Conservation (phyloP, 2,329 filamentous ascomycete species). For the Aspergillus bombycis region DNA sequence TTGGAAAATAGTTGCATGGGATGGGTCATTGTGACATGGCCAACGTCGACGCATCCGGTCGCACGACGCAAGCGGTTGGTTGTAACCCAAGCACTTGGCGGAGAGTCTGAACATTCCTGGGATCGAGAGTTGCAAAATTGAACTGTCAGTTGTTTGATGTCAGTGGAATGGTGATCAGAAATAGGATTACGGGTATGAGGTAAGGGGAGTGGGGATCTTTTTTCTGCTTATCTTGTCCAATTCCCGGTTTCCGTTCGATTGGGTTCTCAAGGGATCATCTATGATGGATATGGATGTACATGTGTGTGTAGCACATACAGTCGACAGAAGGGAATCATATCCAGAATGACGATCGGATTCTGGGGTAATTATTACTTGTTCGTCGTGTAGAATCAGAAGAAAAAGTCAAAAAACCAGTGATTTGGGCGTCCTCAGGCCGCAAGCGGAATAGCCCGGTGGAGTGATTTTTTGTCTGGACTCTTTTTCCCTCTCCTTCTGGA, state of each 20-base stretch:
- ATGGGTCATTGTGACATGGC: constrained; percentile 17
- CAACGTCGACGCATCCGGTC: constrained; percentile 14
- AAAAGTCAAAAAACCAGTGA: background rate
- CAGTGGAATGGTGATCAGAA: background rate
- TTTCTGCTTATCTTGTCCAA: background rate
- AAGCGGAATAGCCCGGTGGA: constrained; percentile 9
- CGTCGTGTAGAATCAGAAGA: background rate
- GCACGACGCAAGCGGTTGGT: constrained; percentile 14
- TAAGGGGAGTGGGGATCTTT: background rate
- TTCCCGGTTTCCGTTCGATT: background rate
- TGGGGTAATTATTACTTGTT: background rate
- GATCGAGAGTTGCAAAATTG: background rate
- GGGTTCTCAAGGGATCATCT: background rate
- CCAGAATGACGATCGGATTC: background rate
- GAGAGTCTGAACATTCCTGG: constrained; percentile 3
- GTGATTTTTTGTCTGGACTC: constrained; percentile 1
- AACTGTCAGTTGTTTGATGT: constrained; percentile 1
- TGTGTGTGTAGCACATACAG: background rate
- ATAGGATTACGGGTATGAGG: background rate
- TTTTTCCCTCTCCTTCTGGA: background rate
- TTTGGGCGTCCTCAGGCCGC: constrained; percentile 8
- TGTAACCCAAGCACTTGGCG: constrained; percentile 7
- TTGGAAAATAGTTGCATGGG: constrained; percentile 11
- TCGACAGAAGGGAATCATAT: background rate
- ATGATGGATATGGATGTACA: background rate